Base-by-base conservation (phyloP, 2,329 filamentous ascomycete genomes). In the Acrocalymma vagum region DNA sequence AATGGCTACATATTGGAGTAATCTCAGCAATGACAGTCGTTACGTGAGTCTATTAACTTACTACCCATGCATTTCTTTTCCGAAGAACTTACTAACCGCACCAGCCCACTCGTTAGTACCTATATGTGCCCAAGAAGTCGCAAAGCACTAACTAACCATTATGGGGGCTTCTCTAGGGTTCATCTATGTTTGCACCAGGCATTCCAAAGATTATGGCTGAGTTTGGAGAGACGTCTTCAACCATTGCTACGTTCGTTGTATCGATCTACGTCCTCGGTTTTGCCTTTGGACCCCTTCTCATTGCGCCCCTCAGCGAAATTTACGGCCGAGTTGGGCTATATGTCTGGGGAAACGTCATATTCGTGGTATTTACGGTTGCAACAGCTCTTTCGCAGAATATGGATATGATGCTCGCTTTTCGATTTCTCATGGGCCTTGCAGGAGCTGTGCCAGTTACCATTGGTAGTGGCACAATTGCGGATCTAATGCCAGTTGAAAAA, bases 351-450 rank as follows among this genome's bases (percentile, higher is more conserved):
- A 87, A 82, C 45, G 58, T 76, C 10, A 74, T 81, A 44, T 87
- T 86, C 63, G 76, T 79, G 39, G 54, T 77, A 6, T 85, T 80
- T 72, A 81, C 80, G 63, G 85, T 13, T 60, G 60, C 15, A 60
- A 76, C 10, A 69, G 85, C 22, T 75, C 84, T 35, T 20, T 38
- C 20, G 11, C 8, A 25, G 25, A 30, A 14, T 14, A 30, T 58
- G 14, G 33, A 43, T 18, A 74, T 77, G 10, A 14, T 29, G n/a
- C 28, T 29, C 15, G 18, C 18, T 9, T 85, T 81, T 52, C 77
- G 79, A 3, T 79, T 83, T 56, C 63, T 81, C 25, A 43, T 54
- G 10, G 63, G 65, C 9, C 32, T 42, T 29, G 46, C n/a, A 51
- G 47, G 3, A 40, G 49, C 15, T 32, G 34, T 26, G 37, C 48